These are phyloP conservation scores for Halenospora varia DNA, from an alignment of 495 filamentous ascomycete genomes.

Conservation along the genomic window DNA sequence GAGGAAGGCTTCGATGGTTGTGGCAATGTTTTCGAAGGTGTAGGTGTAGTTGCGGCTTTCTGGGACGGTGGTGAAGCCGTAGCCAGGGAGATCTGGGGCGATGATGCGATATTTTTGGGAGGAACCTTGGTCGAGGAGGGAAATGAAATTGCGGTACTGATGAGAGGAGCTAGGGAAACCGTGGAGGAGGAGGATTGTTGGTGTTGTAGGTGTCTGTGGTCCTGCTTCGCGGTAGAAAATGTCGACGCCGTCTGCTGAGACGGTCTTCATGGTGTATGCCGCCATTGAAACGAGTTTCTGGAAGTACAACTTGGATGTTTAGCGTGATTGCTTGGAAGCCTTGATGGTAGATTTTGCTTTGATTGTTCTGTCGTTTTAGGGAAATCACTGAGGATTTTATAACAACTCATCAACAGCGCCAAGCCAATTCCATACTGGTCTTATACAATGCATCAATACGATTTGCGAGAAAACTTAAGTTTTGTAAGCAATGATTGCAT, in stretches of 20 bases:
- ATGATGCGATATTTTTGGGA: constrained; percentile 44
- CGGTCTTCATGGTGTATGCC: neutral
- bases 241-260: constrained; percentile 36
- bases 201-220: constrained; percentile 25
- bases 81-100: constrained; percentile 60
- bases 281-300: too few species aligned
- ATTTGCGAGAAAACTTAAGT: too few species aligned
- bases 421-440: too few species aligned
- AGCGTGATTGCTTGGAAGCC: too few species aligned
- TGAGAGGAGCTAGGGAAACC: constrained; percentile 61
- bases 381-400: too few species aligned
- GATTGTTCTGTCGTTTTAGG: too few species aligned
- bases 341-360: too few species aligned
- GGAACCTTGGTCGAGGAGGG: constrained; percentile 40
- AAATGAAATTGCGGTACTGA: constrained; percentile 58
- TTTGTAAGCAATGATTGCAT: too few species aligned
- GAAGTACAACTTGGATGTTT: neutral
- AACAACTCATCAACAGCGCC: too few species aligned
- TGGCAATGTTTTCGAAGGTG: constrained; percentile 43
- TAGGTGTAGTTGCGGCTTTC: constrained; percentile 41
- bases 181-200: constrained; percentile 57
- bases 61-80: constrained; percentile 52
- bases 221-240: constrained; percentile 55
- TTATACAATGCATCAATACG: too few species aligned
- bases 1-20: constrained; percentile 38